phyloP scores from a whole-genome alignment of 129 eudicot genomes.

The Glebionis coronaria region DNA sequence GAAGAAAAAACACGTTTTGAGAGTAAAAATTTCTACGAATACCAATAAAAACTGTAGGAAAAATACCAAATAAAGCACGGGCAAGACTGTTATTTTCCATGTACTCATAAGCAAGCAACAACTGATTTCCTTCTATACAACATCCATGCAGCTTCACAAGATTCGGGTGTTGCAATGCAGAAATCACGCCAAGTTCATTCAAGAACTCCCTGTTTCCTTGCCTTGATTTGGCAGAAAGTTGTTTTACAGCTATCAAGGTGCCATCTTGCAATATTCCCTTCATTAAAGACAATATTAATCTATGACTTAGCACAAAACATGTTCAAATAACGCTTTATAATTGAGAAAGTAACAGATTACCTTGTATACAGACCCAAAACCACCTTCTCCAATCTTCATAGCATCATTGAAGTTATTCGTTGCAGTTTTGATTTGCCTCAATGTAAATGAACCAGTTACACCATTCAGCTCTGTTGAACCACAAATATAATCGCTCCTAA shows the following conservation, averaged over 20 bases:
- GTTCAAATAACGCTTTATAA: background rate
- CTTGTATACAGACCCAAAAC: conserved; percentile 81
- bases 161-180: conserved; percentile 72
- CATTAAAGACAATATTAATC: conserved; percentile 9
- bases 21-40: background rate
- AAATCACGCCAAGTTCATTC: conserved; percentile 79
- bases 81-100: conserved; percentile 80
- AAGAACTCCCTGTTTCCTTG: conserved; percentile 83
- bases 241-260: conserved; percentile 37
- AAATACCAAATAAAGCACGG: conserved; percentile 70
- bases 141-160: conserved; percentile 77
- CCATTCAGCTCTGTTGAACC: conserved; percentile 42
- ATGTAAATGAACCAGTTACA: conserved; percentile 57
- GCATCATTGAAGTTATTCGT: conserved; percentile 58
- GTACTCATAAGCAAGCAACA: conserved; percentile 72
- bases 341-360: conserved; percentile 27
- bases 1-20: background rate
- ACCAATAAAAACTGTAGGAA: background rate
- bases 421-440: conserved; percentile 64
- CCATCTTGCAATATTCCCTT: conserved; percentile 68
- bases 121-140: conserved; percentile 68
- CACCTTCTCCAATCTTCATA: conserved; percentile 87
- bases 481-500: conserved; percentile 1
- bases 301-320: background rate
- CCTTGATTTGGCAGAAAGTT: conserved; percentile 48